phyloP scores from a whole-genome alignment of 2,329 filamentous ascomycete genomes.

The Fusarium nelsonii region DNA sequence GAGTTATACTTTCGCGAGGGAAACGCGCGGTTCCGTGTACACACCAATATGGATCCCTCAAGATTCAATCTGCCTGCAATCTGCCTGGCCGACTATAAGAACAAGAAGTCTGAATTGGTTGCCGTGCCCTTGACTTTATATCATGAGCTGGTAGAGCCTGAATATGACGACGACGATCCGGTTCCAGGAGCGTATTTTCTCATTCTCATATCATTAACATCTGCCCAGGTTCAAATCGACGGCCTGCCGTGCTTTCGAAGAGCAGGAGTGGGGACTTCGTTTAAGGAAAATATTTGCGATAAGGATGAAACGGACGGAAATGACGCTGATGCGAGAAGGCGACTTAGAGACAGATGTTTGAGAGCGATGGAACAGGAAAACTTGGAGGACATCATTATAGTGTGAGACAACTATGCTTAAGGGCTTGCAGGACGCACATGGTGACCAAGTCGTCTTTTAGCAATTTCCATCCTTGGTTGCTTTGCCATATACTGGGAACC shows the following conservation, averaged over 20 bases:
- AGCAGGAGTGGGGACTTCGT: not conserved
- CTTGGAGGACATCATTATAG: not conserved
- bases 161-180: rapidly evolving
- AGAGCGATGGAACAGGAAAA: not conserved
- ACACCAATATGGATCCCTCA: rapidly evolving
- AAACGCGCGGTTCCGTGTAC: rapidly evolving
- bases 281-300: rapidly evolving
- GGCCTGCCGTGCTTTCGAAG: not conserved
- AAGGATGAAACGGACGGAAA: no score
- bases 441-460: no score
- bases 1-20: rapidly evolving
- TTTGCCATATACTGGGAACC: no score
- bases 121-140: not conserved
- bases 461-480: no score
- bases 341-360: not conserved
- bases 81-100: rapidly evolving
- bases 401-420: no score
- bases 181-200: not conserved
- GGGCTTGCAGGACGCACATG: no score
- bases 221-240: rapidly evolving
- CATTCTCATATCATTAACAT: not conserved
- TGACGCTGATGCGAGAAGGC: not conserved
- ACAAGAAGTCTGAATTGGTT: not conserved
- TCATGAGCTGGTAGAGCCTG: not conserved
- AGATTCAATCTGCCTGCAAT: not conserved